Base-by-base conservation (phyloP, 1,284 basidiomycete genomes). In the Cutaneotrichosporon curvatum region DNA sequence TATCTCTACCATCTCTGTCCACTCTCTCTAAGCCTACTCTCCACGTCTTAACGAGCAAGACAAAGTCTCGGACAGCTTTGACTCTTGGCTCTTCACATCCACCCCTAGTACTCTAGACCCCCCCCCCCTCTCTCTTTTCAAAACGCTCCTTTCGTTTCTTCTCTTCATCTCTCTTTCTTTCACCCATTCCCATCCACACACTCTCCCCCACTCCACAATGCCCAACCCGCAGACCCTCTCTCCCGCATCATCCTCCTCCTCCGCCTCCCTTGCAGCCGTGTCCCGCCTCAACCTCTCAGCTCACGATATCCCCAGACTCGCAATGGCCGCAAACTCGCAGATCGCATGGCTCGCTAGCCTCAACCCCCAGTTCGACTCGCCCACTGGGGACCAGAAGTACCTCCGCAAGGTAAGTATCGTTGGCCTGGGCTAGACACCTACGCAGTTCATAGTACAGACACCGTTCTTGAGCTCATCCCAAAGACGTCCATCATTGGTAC, bases 401-500 rank as follows among this genome's bases (percentile, higher is more conserved):
- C 73, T 83, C 60, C 85, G 91, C 75, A 96, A 94, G 81, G 90
- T 89, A 50, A 59, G 78, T 71, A 15, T n/a, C 28, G n/a, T n/a
- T n/a, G n/a, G n/a, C n/a, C 20, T 14, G 20, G 25, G 28, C 3
- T 9, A 28, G 10, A 25, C 20, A 34, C 33, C 6, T 10, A 37
- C 19, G 36, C 9, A 8, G 10, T 16, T 37, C 19, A 20, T 22
- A 8, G 19, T 14, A 20, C 37, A 36, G n/a, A n/a, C n/a, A n/a
- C n/a, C n/a, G n/a, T n/a, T n/a, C 32, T 16, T 37, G 10, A 36
- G 19, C 20, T 18, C n/a, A 31, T 2, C 5, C 19, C n/a, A 1
- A 61, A 96, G 92, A 95, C 90, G 16, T 78, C 85, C 52, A 95
- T 97, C 75, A 95, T 97, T 67, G 91, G 89, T 51, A 97, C 91